Evolutionary conservation across 2,329 filamentous ascomycete genomes (phyloP), one percentile per base, ranked within the genome.

Genomic region (Ophiocordyceps robertsii): DNA sequence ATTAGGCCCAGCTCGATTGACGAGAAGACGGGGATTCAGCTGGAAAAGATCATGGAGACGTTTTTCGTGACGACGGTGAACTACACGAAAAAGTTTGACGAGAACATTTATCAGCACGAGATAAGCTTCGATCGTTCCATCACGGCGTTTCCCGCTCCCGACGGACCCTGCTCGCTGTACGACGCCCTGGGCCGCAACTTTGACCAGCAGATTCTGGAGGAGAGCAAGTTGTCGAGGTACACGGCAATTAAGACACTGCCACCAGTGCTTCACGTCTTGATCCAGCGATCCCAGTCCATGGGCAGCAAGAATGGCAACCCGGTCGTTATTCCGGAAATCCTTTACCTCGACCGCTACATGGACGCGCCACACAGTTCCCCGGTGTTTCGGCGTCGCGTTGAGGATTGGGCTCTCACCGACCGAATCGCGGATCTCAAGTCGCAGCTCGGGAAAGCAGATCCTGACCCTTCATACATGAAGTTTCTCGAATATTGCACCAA

Each of bases 331-430:
- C 80, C 82, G 5, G 82, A 92, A 49, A 80, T 73, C 2, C 71
- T 98, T 12, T 94, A 85, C 56, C 69, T 98, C 42, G 92, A 96
- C 61, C 77, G 89, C 27, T 98, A 94, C 59, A 82, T 89, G 72
- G 80, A 86, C 46, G 74, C 76, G 5, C 67, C 72, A 1, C 67
- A 70, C 5, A 70, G 77, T 35, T 75, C 79, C 3, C 64, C 72
- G 2, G 64, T 87, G 2, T 75, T 84, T 56, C 65, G 71, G 37
- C 69, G 75, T 37, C 78, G 87, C 27, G 72, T 80, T 46, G 68
- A 81, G 46, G 77, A 77, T 37, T 95, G 90, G 90, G 72, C 74
- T 38, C 77, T 83, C 61, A 84, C 86, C 47, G 70, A 73, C 45
- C 68, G 77, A 38, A 62, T 92, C 12, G 69, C 68, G 29, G 62